Evolutionary conservation across 176 grass and related monocot genomes (phyloP).

Genomic region (Zea mays): Zm-B73-REFERENCE-NAM-5.0 NC_050101.1:141222501-141223000

Average conservation of each 20-base stretch:
- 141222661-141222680: too few species aligned
- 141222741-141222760: not conserved
- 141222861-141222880: not conserved
- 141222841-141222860: not conserved
- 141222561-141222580: slow-evolving; percentile 70
- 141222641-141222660: not conserved
- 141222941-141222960: too few species aligned
- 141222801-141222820: not conserved
- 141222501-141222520: slow-evolving; percentile 83
- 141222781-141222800: slow-evolving; percentile 18
- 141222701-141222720: too few species aligned
- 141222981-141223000: too few species aligned
- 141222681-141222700: too few species aligned
- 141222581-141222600: slow-evolving; percentile 49
- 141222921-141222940: not conserved
- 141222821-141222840: not conserved
- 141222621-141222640: not conserved
- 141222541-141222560: slow-evolving; percentile 90
- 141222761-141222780: not conserved
- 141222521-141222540: slow-evolving; percentile 62
- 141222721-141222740: too few species aligned
- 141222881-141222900: not conserved
- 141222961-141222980: too few species aligned
- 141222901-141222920: not conserved
- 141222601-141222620: not conserved